Conservation (phyloP, 495 filamentous ascomycete species). For the Penicillium lividum region DNA sequence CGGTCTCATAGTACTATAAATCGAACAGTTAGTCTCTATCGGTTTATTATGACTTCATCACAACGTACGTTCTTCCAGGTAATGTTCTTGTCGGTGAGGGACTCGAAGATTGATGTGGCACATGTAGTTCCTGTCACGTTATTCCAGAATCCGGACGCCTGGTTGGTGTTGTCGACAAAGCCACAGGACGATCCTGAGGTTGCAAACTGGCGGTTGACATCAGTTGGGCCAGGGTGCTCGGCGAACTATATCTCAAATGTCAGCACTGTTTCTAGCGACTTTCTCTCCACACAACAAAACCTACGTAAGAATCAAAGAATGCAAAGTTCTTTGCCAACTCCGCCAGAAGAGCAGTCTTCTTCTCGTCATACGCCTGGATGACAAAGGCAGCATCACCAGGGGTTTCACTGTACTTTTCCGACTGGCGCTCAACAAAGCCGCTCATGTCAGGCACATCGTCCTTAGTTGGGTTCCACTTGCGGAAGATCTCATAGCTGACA, state of each 20-base stretch:
- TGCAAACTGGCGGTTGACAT: conserved; percentile 43
- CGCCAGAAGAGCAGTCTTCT: conserved; percentile 37
- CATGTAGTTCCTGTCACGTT: conserved; percentile 42
- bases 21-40: background rate
- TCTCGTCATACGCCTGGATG: conserved; percentile 42
- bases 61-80: conserved; percentile 38
- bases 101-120: conserved; percentile 38
- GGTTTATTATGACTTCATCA: background rate
- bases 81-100: conserved; percentile 34
- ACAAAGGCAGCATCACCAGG: conserved; percentile 41
- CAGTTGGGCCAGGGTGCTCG: conserved; percentile 44
- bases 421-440: conserved; percentile 46
- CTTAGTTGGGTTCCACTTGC: conserved; percentile 40
- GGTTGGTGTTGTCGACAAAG: conserved; percentile 34
- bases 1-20: conserved; percentile 43
- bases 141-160: conserved; percentile 35
- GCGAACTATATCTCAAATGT: conserved; percentile 27
- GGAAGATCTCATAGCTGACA: conserved; percentile 42
- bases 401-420: conserved; percentile 41
- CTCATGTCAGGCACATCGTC: conserved; percentile 43
- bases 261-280: conserved; percentile 1
- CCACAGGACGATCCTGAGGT: conserved; percentile 40
- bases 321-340: conserved; percentile 43
- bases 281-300: conserved; percentile 3
- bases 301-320: conserved; percentile 43